phyloP scores from a whole-genome alignment of 2,329 filamentous ascomycete genomes.

The Neofusicoccum cordaticola region DNA sequence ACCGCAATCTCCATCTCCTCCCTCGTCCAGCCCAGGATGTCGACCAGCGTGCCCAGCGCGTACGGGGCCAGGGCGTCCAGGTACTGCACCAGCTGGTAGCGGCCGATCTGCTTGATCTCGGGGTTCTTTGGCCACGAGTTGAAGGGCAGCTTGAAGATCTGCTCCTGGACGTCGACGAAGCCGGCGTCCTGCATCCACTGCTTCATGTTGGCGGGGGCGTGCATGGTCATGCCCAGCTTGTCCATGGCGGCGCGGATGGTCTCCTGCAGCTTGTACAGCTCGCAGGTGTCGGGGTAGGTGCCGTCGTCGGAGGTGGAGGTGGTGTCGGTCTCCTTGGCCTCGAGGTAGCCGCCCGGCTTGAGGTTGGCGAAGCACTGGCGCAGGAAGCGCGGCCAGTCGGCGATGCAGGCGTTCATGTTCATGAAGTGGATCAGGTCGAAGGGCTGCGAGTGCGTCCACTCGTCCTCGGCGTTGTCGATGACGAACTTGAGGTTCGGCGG shows the following conservation, averaged over 20 bases:
- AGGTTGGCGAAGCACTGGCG: slow-evolving; percentile 32
- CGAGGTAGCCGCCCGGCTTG: slow-evolving; percentile 51
- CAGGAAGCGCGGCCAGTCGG: slow-evolving; percentile 27
- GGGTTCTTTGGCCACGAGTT: slow-evolving; percentile 18
- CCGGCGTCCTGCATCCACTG: slow-evolving; percentile 20
- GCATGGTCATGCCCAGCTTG: neutral
- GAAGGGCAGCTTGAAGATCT: slow-evolving; percentile 20
- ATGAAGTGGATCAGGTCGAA: slow-evolving; percentile 27
- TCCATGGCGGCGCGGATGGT: slow-evolving; percentile 7
- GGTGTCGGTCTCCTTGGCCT: slow-evolving; percentile 44
- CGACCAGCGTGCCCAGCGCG: slow-evolving; percentile 15
- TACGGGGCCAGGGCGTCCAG: slow-evolving; percentile 19
- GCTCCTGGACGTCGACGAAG: slow-evolving; percentile 21
- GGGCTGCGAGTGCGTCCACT: slow-evolving; percentile 28
- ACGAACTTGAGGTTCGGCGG: slow-evolving; percentile 48
- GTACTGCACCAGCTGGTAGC: slow-evolving; percentile 19
- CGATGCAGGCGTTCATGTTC: slow-evolving; percentile 24
- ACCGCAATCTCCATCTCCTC: slow-evolving; percentile 20
- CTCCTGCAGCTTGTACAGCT: neutral
- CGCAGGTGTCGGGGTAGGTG: slow-evolving; percentile 23
- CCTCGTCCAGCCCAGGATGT: slow-evolving; percentile 1
- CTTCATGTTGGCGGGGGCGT: slow-evolving; percentile 21
- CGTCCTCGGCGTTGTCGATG: slow-evolving; percentile 48
- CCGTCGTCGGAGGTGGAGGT: slow-evolving; percentile 9
- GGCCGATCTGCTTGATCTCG: slow-evolving; percentile 19